Evolutionary conservation across 306 rosid genomes (phyloP).

Genomic region (Cucumis cinereus): DNA sequence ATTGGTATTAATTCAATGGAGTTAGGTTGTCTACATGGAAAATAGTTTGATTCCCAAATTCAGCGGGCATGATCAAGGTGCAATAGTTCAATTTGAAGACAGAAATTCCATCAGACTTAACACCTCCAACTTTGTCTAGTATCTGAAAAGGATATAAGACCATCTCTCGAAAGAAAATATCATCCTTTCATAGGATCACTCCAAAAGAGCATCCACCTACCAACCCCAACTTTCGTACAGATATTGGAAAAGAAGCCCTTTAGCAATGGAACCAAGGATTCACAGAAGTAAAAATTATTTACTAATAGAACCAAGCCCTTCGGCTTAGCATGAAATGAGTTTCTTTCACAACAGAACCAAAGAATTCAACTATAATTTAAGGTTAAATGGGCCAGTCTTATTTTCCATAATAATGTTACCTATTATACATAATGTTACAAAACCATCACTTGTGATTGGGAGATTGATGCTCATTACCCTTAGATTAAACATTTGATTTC

Average conservation of each 20-base stretch:
- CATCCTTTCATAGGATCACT: background rate
- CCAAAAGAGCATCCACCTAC: background rate
- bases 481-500: too few species aligned
- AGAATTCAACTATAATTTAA: background rate
- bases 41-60: background rate
- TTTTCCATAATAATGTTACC: background rate
- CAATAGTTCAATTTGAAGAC: background rate
- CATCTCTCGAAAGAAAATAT: background rate
- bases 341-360: background rate
- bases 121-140: background rate
- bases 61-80: background rate
- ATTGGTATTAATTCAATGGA: background rate
- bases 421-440: background rate
- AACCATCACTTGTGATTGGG: background rate
- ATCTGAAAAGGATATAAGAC: background rate
- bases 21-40: background rate
- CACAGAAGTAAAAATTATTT: background rate
- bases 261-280: background rate
- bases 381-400: background rate
- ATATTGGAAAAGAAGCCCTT: background rate
- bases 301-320: background rate
- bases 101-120: background rate
- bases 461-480: too few species aligned
- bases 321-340: background rate
- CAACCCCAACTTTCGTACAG: background rate